Percentiles rank a stretch among this genome's conserved stretches.
These are phyloP conservation scores for Yueomyces sp. DNA, from an alignment of 805 yeast species.

Conservation along the genomic window DNA sequence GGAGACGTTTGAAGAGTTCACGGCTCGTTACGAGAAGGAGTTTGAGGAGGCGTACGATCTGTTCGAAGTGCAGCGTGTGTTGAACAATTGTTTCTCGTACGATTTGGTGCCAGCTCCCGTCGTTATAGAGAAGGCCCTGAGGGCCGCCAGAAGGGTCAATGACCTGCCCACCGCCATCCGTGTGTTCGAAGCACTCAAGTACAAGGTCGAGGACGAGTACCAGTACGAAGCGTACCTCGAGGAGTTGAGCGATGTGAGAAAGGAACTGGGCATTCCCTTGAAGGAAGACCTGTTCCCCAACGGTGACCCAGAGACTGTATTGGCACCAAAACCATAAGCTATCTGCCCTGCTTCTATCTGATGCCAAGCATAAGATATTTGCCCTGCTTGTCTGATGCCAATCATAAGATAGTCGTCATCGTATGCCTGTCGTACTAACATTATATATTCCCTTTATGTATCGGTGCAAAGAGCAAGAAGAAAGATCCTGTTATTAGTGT, in stretches of 20 bases:
- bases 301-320: not conserved
- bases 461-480: too few relatives aligned
- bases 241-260: conserved; percentile 82
- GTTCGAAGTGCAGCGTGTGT: conserved; percentile 82
- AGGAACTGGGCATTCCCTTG: conserved; percentile 84
- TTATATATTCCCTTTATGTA: too few relatives aligned
- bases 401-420: too few relatives aligned
- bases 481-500: too few relatives aligned
- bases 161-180: conserved; percentile 98
- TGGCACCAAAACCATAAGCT: conserved; percentile 1
- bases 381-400: not conserved
- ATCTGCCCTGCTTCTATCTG: not conserved
- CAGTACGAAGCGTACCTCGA: conserved; percentile 95
- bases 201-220: conserved; percentile 86
- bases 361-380: not conserved
- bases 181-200: conserved; percentile 92
- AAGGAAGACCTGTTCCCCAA: conserved; percentile 67
- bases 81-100: conserved; percentile 96
- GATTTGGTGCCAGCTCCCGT: conserved; percentile 97
- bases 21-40: conserved; percentile 83
- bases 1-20: conserved; percentile 91
- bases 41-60: conserved; percentile 87
- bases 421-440: too few relatives aligned
- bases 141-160: conserved; percentile 97
- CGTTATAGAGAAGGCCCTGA: conserved; percentile 87